Evolutionary conservation across 352 stramenopile species (phyloP).

Genomic region (Pythium pyrilobum): DNA sequence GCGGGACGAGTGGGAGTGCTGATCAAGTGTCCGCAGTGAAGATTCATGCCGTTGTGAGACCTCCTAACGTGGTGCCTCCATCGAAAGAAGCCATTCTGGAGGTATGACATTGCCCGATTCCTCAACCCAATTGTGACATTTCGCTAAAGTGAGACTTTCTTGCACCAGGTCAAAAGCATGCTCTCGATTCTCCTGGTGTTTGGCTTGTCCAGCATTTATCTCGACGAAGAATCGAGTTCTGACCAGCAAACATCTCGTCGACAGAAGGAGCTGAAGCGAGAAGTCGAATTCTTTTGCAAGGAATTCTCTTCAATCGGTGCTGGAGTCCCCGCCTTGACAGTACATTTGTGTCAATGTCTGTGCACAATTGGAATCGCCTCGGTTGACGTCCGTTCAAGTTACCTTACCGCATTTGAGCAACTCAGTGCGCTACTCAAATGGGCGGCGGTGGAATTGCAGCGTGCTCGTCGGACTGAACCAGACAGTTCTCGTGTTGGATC

Average conservation of each 20-base stretch:
- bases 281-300: constrained; percentile 75
- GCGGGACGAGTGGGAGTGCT: background rate
- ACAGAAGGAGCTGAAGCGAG: constrained; percentile 49
- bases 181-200: constrained; percentile 30
- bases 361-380: constrained; percentile 38
- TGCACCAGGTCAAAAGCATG: constrained; percentile 15
- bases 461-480: constrained; percentile 6
- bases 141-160: background rate
- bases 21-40: background rate
- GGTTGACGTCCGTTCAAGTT: constrained; percentile 46
- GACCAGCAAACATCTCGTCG: constrained; percentile 6
- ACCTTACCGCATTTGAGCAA: constrained; percentile 37
- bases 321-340: constrained; percentile 18
- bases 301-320: constrained; percentile 43
- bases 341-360: constrained; percentile 38
- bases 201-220: constrained; percentile 22
- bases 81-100: background rate
- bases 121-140: too few species aligned
- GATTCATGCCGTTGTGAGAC: too few species aligned
- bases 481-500: too few species aligned
- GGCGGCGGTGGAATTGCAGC: constrained; percentile 17
- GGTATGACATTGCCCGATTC: too few species aligned
- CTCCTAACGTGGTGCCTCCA: too few species aligned
- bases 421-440: constrained; percentile 37
- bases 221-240: constrained; percentile 15